phyloP scores from a whole-genome alignment of 23 red algal species.

The Pyropia haitanensis region DNA sequence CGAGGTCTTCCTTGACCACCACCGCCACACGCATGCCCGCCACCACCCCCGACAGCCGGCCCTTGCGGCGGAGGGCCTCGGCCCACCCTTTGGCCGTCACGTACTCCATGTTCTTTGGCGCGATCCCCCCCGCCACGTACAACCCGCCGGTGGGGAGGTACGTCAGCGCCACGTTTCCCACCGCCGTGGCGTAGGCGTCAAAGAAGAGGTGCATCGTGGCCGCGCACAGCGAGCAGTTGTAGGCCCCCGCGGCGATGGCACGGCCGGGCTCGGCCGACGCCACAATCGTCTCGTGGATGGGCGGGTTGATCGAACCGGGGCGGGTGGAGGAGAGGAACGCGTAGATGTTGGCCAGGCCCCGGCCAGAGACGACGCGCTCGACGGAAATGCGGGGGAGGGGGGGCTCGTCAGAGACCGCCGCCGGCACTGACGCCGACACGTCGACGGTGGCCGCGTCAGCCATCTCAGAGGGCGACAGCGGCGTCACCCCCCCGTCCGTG shows the following conservation, averaged over 20 bases:
- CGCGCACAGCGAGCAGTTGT: slow-evolving; percentile 73
- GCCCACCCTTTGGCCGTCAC: slow-evolving; percentile 25
- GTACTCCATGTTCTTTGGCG: slow-evolving; percentile 89
- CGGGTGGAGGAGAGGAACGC: slow-evolving; percentile 67
- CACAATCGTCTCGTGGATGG: slow-evolving; percentile 48
- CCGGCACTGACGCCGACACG: not conserved
- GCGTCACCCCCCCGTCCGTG: not conserved
- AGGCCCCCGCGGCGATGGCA: slow-evolving; percentile 52
- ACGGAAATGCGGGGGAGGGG: slow-evolving; percentile 72
- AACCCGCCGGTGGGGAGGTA: slow-evolving; percentile 83
- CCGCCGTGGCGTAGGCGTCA: slow-evolving; percentile 66
- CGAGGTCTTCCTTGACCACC: slow-evolving; percentile 85
- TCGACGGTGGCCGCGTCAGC: not conserved
- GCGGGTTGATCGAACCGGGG: slow-evolving; percentile 55
- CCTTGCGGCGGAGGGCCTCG: slow-evolving; percentile 74
- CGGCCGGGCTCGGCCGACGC: slow-evolving; percentile 55
- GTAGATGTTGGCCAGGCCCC: slow-evolving; percentile 90
- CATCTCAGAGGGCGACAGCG: too few species aligned
- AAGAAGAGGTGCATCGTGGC: slow-evolving; percentile 80
- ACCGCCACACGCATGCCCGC: slow-evolving; percentile 63
- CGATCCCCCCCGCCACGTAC: slow-evolving; percentile 92
- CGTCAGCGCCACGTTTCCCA: slow-evolving; percentile 80
- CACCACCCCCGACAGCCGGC: slow-evolving; percentile 67
- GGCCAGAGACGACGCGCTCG: slow-evolving; percentile 86
- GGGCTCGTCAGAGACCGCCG: too few species aligned